Conservation (phyloP, 345 rosid genomes). For the Eucalyptus virginea region DNA sequence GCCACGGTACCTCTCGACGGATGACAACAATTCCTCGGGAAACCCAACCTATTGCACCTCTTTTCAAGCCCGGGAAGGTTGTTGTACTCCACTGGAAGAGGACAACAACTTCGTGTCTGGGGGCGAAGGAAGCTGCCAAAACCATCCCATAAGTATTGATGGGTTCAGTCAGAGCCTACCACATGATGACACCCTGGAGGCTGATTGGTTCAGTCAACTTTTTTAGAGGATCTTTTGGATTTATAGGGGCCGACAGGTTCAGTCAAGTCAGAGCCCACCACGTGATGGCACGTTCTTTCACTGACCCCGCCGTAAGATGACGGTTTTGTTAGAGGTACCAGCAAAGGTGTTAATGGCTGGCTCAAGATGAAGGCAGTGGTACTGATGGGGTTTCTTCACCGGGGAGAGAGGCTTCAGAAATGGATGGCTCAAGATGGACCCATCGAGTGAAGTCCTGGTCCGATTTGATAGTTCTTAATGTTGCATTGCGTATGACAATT, state of each 20-base stretch:
- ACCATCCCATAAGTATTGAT: no score
- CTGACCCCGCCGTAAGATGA: no score
- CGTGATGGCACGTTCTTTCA: no score
- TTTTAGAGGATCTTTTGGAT: no score
- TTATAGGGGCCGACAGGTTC: no score
- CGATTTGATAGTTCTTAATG: background rate
- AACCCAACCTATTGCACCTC: background rate
- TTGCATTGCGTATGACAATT: background rate
- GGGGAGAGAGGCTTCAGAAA: background rate
- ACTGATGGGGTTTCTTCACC: background rate
- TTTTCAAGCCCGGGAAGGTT: background rate
- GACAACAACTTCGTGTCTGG: constrained; percentile 38
- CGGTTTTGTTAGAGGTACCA: no score
- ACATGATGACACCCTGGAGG: no score
- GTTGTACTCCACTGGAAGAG: background rate
- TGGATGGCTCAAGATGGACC: background rate
- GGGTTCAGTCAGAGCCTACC: no score
- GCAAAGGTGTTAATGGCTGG: background rate
- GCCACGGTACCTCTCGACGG: background rate
- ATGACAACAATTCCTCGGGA: background rate
- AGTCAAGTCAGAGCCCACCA: no score
- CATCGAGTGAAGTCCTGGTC: background rate
- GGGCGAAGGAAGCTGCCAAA: constrained; percentile 33
- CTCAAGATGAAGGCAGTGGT: background rate
- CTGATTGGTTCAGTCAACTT: no score